A percentile compares a stretch with the other conserved stretches of the same genome.
phyloP scores from a whole-genome alignment of 2,329 filamentous ascomycete species.

The Gyromitra esculenta region DNA sequence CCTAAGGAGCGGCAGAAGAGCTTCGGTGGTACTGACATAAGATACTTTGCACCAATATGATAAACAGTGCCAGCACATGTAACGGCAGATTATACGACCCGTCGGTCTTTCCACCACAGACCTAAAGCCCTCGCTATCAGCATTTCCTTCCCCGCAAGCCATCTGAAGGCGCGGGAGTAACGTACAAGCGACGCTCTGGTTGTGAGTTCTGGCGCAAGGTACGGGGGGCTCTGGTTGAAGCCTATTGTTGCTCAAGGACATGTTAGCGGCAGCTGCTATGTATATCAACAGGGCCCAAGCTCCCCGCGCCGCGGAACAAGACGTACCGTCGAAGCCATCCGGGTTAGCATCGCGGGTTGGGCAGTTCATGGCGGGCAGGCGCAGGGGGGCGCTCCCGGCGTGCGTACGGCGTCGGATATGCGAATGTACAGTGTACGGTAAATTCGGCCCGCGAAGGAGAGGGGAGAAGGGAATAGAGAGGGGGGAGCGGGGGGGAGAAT shows the following conservation, averaged over 20 bases:
- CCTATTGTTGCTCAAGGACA: slow-evolving; percentile 2
- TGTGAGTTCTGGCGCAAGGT: slow-evolving; percentile 51
- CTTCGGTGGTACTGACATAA: slow-evolving; percentile 60
- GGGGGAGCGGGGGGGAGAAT: no score
- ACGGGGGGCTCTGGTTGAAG: slow-evolving; percentile 54
- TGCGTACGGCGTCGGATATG: slow-evolving; percentile 6
- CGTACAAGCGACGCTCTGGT: slow-evolving; percentile 53
- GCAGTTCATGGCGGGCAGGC: slow-evolving; percentile 51
- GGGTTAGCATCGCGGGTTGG: slow-evolving; percentile 53
- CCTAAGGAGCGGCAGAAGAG: background rate
- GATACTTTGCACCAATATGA: slow-evolving; percentile 68
- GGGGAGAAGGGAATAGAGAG: background rate
- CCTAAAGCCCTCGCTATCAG: slow-evolving; percentile 22
- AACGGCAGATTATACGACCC: slow-evolving; percentile 67
- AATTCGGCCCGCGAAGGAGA: slow-evolving; percentile 8
- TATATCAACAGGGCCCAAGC: background rate
- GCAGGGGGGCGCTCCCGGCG: slow-evolving; percentile 4
- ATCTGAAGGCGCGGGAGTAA: background rate
- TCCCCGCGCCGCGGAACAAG: background rate
- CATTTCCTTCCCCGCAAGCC: background rate
- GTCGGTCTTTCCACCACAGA: slow-evolving; percentile 55
- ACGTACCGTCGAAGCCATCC: slow-evolving; percentile 41
- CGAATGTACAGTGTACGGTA: background rate
- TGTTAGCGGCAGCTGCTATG: slow-evolving; percentile 17
- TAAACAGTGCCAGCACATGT: slow-evolving; percentile 69